Percentiles rank a stretch among this genome's conserved stretches.
phyloP scores from a whole-genome alignment of 306 rosid species.

The Prunus davidiana region DNA sequence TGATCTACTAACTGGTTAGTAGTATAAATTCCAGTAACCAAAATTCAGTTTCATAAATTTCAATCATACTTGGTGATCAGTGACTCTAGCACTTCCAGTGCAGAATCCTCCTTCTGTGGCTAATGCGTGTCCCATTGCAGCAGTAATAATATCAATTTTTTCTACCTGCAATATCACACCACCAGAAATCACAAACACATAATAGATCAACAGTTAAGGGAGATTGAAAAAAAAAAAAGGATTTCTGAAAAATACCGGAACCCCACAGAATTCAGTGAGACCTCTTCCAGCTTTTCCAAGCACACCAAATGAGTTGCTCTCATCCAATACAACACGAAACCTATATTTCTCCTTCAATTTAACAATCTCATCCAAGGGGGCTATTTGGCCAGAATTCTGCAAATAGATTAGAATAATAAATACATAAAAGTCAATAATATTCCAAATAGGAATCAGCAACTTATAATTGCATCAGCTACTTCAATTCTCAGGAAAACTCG shows the following conservation, averaged over 20 bases:
- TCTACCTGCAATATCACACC: constrained; percentile 57
- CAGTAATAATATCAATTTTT: constrained; percentile 88
- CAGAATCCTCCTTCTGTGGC: constrained; percentile 99
- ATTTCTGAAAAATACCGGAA: constrained; percentile 57
- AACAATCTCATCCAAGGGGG: constrained; percentile 86
- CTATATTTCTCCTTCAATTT: constrained; percentile 81
- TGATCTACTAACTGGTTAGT: background rate
- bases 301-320: constrained; percentile 97
- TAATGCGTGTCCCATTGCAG: constrained; percentile 96
- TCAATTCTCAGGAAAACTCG: background rate
- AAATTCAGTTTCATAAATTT: constrained; percentile 13
- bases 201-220: background rate
- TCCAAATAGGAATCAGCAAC: background rate
- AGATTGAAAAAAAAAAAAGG: background rate
- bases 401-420: constrained; percentile 6
- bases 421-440: background rate
- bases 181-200: constrained; percentile 36
- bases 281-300: constrained; percentile 94
- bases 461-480: constrained; percentile 6
- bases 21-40: background rate
- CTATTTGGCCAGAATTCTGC: constrained; percentile 96
- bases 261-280: constrained; percentile 71
- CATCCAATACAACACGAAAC: constrained; percentile 90
- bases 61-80: constrained; percentile 88
- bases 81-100: constrained; percentile 90